Base-by-base conservation (phyloP, 106 monocot species). In the Dendrobium catenatum region DNA sequence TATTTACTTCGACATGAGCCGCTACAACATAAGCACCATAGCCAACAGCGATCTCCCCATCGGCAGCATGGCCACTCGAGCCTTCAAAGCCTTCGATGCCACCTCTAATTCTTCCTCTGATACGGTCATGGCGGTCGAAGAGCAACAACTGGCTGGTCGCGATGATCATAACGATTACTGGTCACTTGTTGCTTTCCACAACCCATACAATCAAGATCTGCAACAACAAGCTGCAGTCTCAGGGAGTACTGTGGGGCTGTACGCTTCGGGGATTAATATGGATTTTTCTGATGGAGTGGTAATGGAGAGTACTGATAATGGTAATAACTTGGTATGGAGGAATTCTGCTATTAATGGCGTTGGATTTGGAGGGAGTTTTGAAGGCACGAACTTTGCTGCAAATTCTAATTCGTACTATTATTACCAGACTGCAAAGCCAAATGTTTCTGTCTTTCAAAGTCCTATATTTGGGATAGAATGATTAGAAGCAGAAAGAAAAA, bases 391-490 rank as follows among this genome's bases (percentile, higher is more conserved):
- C 33, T 37, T n/a, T 43, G 33, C 74, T 4, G 9, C 74, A 51
- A 51, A 1, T 74, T 29, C 72, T 11, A 31, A 31, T 31, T 29
- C 89, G 0, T 78, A 87, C 24, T 84, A 88, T 77, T 90, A 90
- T 79, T 79, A 79, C 42, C 85, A 89, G 77, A 46, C 86, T 19
- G 84, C 82, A 55, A 95, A 91, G 81, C 81, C 88, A 19, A 93
- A 91, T 77, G 83, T 88, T 59, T 83, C 84, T 42, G 73, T 86
- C 55, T 89, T 82, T 80, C 93, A 91, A 79, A 93, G 91, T 40
- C 88, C 95, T 24, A 89, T 96, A 37, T 93, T 84, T 88, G 95
- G 95, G 27, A 96, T 93, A 67, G 95, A 95, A 89, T 95, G 91
- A 92, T 75, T 48, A 49, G 66, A 15, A 58, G 10, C 29, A 19